Conservation (phyloP, 805 yeast species). For the Lachancea quebecensis region DNA sequence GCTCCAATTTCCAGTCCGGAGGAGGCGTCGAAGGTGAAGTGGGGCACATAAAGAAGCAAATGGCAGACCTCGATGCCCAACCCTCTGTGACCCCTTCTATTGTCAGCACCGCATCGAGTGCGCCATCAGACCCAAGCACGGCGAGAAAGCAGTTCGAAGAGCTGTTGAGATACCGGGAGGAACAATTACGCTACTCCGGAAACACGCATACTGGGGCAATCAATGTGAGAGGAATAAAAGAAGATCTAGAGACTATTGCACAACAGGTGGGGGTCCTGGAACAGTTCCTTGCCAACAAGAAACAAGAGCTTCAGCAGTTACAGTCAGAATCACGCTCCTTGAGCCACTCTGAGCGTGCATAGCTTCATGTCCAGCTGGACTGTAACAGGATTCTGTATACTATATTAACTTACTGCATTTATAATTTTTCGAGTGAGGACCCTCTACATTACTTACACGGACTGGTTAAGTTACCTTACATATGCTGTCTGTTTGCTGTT, state of each 20-base stretch:
- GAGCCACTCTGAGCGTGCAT: neutral
- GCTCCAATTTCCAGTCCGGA: slow-evolving; percentile 65
- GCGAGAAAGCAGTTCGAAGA: slow-evolving; percentile 70
- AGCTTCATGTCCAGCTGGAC: neutral
- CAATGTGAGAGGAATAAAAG: slow-evolving; percentile 45
- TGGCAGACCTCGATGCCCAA: slow-evolving; percentile 65
- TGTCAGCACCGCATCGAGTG: slow-evolving; percentile 25
- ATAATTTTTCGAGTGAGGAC: neutral
- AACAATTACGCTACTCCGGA: slow-evolving; percentile 31
- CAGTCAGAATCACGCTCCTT: slow-evolving; percentile 34
- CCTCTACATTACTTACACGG: slow-evolving; percentile 4
- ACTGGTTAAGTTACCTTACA: slow-evolving; percentile 16
- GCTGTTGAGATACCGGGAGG: slow-evolving; percentile 68
- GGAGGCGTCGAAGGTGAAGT: slow-evolving; percentile 91
- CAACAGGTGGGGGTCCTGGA: slow-evolving; percentile 70
- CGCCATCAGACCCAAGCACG: slow-evolving; percentile 12
- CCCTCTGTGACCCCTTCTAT: slow-evolving; percentile 47
- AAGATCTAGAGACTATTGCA: slow-evolving; percentile 64
- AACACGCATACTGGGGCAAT: slow-evolving; percentile 9
- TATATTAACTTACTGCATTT: slow-evolving; percentile 2
- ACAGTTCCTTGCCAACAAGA: slow-evolving; percentile 56
- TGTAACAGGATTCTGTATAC: neutral
- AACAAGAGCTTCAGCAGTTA: slow-evolving; percentile 49
- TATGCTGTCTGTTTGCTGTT: slow-evolving; percentile 76
- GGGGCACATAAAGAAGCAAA: slow-evolving; percentile 71